These are phyloP conservation scores for Rhipidocladum racemiflorum DNA, from an alignment of 176 grass and related monocot species.

Conservation along the genomic window DNA sequence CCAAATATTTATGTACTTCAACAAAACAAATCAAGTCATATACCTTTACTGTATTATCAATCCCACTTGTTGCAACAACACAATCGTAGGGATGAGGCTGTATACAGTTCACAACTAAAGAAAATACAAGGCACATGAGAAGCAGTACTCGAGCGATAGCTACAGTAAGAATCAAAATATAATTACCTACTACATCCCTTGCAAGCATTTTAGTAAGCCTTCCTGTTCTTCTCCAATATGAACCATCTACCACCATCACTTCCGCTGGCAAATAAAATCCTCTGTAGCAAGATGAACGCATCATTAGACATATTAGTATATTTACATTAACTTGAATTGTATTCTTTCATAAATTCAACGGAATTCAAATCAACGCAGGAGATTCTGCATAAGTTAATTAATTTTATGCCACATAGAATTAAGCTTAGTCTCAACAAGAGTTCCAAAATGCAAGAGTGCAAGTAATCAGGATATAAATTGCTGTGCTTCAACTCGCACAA, in stretches of 20 bases:
- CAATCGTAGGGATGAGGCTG: conserved; percentile 95
- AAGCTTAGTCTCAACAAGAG: no score
- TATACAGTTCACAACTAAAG: conserved; percentile 95
- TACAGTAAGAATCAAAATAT: not conserved
- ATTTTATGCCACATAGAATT: conserved; percentile 4
- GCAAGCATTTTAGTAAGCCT: conserved; percentile 93
- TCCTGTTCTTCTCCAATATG: conserved; percentile 99
- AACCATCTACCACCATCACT: conserved; percentile 99
- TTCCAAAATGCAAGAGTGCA: no score
- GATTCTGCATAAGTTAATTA: not conserved
- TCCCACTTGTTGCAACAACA: conserved; percentile 87
- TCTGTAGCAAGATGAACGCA: conserved; percentile 43
- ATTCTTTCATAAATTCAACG: not conserved
- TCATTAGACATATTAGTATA: conserved; percentile 9
- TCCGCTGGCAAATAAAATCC: conserved; percentile 91
- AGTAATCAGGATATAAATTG: no score
- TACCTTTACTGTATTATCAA: conserved; percentile 96
- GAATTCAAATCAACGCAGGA: not conserved
- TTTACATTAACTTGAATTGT: not conserved
- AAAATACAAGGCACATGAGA: conserved; percentile 40
- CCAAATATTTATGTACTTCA: not conserved
- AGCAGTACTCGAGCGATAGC: not conserved
- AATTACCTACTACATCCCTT: conserved; percentile 84
- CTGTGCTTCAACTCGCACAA: no score
- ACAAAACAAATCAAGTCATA: conserved; percentile 18